These are phyloP conservation scores for Breviolum minutum DNA, from an alignment of 73 alveolate genomes.

Conservation along the genomic window DNA sequence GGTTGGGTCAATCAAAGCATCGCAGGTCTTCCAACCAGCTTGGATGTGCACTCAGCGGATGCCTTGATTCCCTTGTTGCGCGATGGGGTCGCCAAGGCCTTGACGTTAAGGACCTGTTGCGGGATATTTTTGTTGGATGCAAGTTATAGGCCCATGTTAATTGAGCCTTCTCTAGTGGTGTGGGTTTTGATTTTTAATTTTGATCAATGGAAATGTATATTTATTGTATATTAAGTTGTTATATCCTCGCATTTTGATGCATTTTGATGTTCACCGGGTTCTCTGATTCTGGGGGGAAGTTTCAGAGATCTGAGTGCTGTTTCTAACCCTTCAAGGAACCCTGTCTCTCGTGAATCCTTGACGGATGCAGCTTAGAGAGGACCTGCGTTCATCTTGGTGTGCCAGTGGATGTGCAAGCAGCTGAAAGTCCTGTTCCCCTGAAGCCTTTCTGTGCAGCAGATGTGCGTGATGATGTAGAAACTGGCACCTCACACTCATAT, in stretches of 20 bases:
- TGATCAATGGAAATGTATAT: too few relatives aligned
- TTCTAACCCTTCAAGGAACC: not conserved
- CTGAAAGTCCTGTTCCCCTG: slow-evolving; percentile 54
- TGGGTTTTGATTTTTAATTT: too few relatives aligned
- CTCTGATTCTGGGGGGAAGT: too few relatives aligned
- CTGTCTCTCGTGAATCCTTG: not conserved
- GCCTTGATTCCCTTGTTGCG: slow-evolving; percentile 60
- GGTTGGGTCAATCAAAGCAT: not conserved
- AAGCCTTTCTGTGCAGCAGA: slow-evolving; percentile 89
- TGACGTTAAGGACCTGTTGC: slow-evolving; percentile 33
- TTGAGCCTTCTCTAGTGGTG: not conserved
- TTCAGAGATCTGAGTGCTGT: too few relatives aligned
- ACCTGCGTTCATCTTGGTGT: slow-evolving; percentile 24
- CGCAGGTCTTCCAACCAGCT: slow-evolving; percentile 46
- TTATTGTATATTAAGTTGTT: too few relatives aligned
- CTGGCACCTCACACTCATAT: slow-evolving; percentile 26
- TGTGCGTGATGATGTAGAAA: slow-evolving; percentile 46
- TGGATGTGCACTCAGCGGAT: slow-evolving; percentile 46
- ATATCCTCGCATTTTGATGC: too few relatives aligned
- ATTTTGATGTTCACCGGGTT: too few relatives aligned
- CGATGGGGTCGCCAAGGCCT: slow-evolving; percentile 61
- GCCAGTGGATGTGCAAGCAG: slow-evolving; percentile 53
- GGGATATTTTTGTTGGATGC: not conserved
- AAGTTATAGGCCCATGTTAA: not conserved
- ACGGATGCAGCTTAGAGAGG: not conserved